Conservation (phyloP, 192 early-diverging fungal species). For the Glomus cerebriforme region DNA sequence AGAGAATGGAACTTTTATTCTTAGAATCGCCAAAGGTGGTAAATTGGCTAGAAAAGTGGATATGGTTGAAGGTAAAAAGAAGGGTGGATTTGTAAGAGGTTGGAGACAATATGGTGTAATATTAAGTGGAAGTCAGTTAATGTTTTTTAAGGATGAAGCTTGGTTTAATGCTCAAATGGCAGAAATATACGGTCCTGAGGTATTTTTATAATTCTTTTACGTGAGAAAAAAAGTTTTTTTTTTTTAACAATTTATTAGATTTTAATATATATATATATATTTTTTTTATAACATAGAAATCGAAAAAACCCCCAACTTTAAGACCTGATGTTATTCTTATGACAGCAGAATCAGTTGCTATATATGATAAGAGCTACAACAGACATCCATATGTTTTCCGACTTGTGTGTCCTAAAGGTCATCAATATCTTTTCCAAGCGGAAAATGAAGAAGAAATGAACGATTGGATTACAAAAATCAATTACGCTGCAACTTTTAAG, state of each 20-base stretch:
- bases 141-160: constrained; percentile 66
- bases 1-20: constrained; percentile 35
- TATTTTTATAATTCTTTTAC: background rate
- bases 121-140: constrained; percentile 73
- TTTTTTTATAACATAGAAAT: constrained; percentile 24
- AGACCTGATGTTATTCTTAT: constrained; percentile 34
- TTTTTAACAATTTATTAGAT: too few relatives aligned
- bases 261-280: too few relatives aligned
- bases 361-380: constrained; percentile 68
- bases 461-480: constrained; percentile 81
- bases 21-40: constrained; percentile 67
- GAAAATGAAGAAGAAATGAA: constrained; percentile 69
- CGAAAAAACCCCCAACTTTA: constrained; percentile 25
- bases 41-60: constrained; percentile 74
- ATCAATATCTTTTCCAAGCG: constrained; percentile 73
- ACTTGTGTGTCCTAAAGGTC: constrained; percentile 65
- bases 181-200: background rate
- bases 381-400: constrained; percentile 80
- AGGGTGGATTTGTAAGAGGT: constrained; percentile 55
- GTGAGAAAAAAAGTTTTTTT: too few relatives aligned
- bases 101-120: constrained; percentile 80
- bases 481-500: constrained; percentile 79
- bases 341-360: constrained; percentile 64
- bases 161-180: constrained; percentile 53
- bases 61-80: constrained; percentile 63